Base-by-base conservation (phyloP, 2,329 filamentous ascomycete genomes). In the Monilinia fructicola region DNA sequence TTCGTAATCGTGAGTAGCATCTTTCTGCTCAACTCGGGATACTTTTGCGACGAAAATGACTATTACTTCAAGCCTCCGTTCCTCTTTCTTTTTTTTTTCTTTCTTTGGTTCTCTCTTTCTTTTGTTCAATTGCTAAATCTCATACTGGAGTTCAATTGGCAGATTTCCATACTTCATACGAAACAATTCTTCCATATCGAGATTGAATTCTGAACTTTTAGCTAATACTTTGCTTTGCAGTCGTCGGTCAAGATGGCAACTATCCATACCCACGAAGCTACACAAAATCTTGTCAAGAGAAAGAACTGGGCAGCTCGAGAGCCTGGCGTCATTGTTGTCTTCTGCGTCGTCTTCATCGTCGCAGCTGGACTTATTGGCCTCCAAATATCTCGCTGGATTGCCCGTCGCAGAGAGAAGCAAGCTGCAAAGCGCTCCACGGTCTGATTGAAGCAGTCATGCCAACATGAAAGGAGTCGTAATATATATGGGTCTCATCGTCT, bases 301-400 rank as follows among this genome's bases (percentile, higher is more conserved):
- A 74, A 75, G 66, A 85, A 87, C 80, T 89, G 84, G 83, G 84
- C 86, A 31, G 71, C 77, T 68, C 73, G 77, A 42, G 83, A 89
- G 73, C 81, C 83, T 54, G 86, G 86, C 76, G 85, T 88, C 69
- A 80, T 89, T 61, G 78, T 88, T 70, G 86, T 89, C 66, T 86
- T 89, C 77, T 81, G 78, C 76, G 85, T 89, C 71, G 79, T 87
- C 76, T 84, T 84, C 73, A 72, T 86, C 68, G 83, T 89, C 70
- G 80, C 69, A 50, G 66, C 82, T 68, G 81, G 85, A 35, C 74
- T 89, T 59, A 69, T 82, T 65, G 72, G 74, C 60, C 79, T 88
- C 52, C 82, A 83, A 74, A 72, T 84, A 69, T 80, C 80, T 70
- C 80, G 82, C 69, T 79, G 76, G 73, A 75, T 82, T 66, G 73